Base-by-base conservation (phyloP, 306 rosid species). In the Sophora flavescens region DNA sequence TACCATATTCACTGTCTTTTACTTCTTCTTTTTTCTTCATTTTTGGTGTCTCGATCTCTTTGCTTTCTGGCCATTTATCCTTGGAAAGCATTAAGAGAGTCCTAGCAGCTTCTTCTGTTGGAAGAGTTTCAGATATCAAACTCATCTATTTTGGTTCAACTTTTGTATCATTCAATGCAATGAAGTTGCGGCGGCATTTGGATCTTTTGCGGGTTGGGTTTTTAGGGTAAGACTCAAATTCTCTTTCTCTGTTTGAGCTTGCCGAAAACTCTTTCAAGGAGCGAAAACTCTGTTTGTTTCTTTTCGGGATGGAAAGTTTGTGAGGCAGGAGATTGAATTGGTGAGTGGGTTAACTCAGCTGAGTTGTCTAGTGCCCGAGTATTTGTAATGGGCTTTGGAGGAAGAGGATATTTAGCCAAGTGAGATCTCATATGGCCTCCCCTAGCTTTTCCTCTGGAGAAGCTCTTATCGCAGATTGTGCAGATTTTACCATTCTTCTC, bases 351-450 rank as follows among this genome's bases (percentile, higher is more conserved):
- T 48, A 35, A 33, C 48, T 72, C 6, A 1, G 26, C 16, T 0
- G 75, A 73, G 33, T 73, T 58, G 3, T 73, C 47, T 6, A 14
- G 77, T 2, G n/a, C 53, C 6, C 64, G 79, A 48, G 69, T 62
- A 0, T 45, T 6, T 12, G 54, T 28, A 16, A 72, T 38, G 6
- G 64, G 67, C 36, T 84, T 82, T 2, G 83, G 80, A 48, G 88
- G 90, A 50, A 92, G 6, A 1, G 88, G 82, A 39, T 77, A 74
- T 53, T 45, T 86, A 48, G 68, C 80, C 1, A 84, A 61, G 69
- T 93, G 96, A 62, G 97, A 78, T 79, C 89, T 87, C 94, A 90
- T 85, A 82, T 93, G 98, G 5, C 98, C 94, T 2, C 98, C 93
- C 70, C 87, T 60, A 65, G 94, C 91, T 80, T 85, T 90, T 41